Conservation (phyloP, 106 monocot genomes). For the Cymbidium sinense region DNA sequence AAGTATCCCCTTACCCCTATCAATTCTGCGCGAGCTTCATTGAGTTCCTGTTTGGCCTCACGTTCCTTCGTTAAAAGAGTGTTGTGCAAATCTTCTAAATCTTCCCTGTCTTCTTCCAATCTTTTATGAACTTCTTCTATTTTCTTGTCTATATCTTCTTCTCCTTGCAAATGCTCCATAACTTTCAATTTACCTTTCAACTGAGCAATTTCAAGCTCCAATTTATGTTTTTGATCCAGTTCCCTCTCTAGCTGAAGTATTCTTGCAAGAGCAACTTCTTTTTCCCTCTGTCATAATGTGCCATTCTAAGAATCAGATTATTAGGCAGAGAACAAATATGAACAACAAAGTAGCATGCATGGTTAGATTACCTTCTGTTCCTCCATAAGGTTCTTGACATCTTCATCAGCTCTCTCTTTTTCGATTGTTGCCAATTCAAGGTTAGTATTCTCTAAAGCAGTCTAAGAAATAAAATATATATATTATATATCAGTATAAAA, state of each 20-base stretch:
- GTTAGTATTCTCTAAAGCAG: constrained; percentile 30
- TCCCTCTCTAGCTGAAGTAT: constrained; percentile 64
- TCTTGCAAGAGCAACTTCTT: constrained; percentile 57
- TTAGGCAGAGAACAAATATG: background rate
- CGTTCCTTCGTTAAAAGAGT: constrained; percentile 68
- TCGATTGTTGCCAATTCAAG: constrained; percentile 63
- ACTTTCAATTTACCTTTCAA: constrained; percentile 69
- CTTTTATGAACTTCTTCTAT: constrained; percentile 37
- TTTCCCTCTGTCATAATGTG: constrained; percentile 47
- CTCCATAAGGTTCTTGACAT: constrained; percentile 64
- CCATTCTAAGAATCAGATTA: constrained; percentile 1
- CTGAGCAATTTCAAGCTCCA: constrained; percentile 74
- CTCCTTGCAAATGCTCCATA: constrained; percentile 65
- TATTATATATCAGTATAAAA: background rate
- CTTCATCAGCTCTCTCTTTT: constrained; percentile 69
- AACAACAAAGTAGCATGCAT: background rate
- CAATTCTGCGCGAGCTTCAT: constrained; percentile 55
- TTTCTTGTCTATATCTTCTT: constrained; percentile 50
- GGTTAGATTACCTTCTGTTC: constrained; percentile 64
- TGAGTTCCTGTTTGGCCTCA: constrained; percentile 68
- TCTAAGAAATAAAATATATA: background rate
- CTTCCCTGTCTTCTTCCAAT: constrained; percentile 42
- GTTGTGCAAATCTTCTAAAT: constrained; percentile 37
- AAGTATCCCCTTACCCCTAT: constrained; percentile 33
- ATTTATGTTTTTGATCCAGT: constrained; percentile 55